Evolutionary conservation across 768 basidiomycete species (phyloP).

Genomic region (Dioszegia aurantiaca): DNA sequence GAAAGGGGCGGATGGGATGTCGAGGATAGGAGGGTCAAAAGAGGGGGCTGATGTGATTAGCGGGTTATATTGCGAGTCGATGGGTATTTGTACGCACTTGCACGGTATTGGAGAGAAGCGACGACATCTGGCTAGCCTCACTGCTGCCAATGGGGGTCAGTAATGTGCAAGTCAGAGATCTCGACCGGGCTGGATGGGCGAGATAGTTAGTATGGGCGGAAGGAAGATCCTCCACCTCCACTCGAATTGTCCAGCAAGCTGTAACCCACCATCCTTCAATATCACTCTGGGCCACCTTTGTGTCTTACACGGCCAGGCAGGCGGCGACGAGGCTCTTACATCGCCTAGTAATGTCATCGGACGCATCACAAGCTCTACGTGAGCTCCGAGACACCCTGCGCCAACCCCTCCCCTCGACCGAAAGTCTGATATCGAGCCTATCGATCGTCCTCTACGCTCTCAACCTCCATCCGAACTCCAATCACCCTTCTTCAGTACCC

Average conservation of each 20-base stretch:
- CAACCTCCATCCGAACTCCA: constrained; percentile 27
- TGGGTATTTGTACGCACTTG: neutral
- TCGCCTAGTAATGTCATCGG: constrained; percentile 8
- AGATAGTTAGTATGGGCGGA: too few species aligned
- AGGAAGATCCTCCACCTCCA: neutral
- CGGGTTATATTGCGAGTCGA: neutral
- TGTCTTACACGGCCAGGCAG: too few species aligned
- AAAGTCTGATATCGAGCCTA: constrained; percentile 21
- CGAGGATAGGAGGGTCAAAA: constrained; percentile 45
- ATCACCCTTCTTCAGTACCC: constrained; percentile 3
- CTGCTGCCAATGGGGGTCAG: too few species aligned
- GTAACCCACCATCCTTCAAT: constrained; percentile 7
- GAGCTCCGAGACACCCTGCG: constrained; percentile 33
- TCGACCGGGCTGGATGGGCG: too few species aligned
- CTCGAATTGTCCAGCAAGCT: neutral
- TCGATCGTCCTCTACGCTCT: constrained; percentile 19
- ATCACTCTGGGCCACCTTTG: too few species aligned
- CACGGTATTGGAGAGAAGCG: neutral
- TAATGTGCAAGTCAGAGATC: too few species aligned
- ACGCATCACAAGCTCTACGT: constrained; percentile 15
- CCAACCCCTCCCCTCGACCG: constrained; percentile 22
- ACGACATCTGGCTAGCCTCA: neutral
- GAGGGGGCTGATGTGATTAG: constrained; percentile 29
- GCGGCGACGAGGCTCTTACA: neutral
- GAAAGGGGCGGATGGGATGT: constrained; percentile 39